Conservation (phyloP, 2,329 filamentous ascomycete genomes). For the Zymoseptoria passerinii region DNA sequence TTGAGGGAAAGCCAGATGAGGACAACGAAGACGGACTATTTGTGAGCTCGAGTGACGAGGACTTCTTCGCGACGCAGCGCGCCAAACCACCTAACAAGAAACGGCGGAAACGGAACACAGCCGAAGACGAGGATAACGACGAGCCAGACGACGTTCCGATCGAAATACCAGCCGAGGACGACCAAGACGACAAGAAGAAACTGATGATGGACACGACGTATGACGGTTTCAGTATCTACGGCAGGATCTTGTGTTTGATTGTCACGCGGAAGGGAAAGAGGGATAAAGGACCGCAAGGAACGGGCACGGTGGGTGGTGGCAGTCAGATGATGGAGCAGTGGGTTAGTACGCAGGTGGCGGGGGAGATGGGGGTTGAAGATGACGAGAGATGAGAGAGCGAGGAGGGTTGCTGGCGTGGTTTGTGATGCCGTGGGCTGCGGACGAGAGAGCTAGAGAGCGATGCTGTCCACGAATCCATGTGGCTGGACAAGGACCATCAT, state of each 20-base stretch:
- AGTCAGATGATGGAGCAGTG: constrained; percentile 35
- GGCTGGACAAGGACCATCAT: no score
- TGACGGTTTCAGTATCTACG: constrained; percentile 93
- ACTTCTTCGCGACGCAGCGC: constrained; percentile 26
- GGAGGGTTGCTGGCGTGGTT: no score
- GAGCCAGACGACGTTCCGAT: constrained; percentile 10
- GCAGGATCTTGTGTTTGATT: constrained; percentile 82
- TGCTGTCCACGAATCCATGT: no score
- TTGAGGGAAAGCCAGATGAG: constrained; percentile 9
- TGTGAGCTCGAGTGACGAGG: constrained; percentile 31
- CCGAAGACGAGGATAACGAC: constrained; percentile 17
- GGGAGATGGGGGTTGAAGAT: constrained; percentile 26
- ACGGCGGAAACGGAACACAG: constrained; percentile 14
- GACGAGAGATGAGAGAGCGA: constrained; percentile 18
- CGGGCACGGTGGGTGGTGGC: constrained; percentile 18
- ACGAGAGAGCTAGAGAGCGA: no score
- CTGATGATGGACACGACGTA: constrained; percentile 77
- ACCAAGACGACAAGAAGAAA: constrained; percentile 77
- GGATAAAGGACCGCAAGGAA: constrained; percentile 17
- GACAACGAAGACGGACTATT: constrained; percentile 28
- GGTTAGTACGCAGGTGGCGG: constrained; percentile 31
- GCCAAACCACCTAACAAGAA: constrained; percentile 18
- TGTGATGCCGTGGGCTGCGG: no score
- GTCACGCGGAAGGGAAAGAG: constrained; percentile 61
- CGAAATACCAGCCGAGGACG: constrained; percentile 9